A percentile compares a stretch with the other conserved stretches of the same genome.
phyloP scores from a whole-genome alignment of 108 stramenopile species.

The Aureococcus anophagefferens region DNA sequence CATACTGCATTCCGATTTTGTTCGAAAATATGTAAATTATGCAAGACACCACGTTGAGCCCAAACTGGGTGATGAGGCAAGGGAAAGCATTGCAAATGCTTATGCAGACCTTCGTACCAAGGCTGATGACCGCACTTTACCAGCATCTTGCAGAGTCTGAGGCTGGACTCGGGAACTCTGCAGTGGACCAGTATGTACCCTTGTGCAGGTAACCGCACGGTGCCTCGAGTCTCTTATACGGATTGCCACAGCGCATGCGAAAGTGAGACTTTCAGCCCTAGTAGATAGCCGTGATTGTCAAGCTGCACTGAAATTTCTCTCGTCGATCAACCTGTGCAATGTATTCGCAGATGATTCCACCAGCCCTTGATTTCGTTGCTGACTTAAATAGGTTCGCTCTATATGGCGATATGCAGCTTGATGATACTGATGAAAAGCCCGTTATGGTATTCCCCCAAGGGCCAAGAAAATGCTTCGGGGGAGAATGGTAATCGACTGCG shows the following conservation, averaged over 20 bases:
- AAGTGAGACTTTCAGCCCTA: constrained; percentile 42
- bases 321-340: constrained; percentile 49
- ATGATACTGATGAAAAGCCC: not conserved
- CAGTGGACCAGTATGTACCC: too few relatives aligned
- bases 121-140: constrained; percentile 73
- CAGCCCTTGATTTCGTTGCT: constrained; percentile 66
- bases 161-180: too few relatives aligned
- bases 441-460: not conserved
- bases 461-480: not conserved
- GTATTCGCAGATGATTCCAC: constrained; percentile 57
- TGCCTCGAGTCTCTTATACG: constrained; percentile 97
- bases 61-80: constrained; percentile 75
- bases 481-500: too few relatives aligned
- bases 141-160: too few relatives aligned
- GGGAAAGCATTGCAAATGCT: constrained; percentile 82
- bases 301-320: constrained; percentile 2
- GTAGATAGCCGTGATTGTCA: constrained; percentile 11
- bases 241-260: constrained; percentile 90
- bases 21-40: constrained; percentile 93
- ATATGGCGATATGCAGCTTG: constrained; percentile 23
- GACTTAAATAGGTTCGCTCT: constrained; percentile 75
- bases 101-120: constrained; percentile 91
- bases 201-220: constrained; percentile 78
- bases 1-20: constrained; percentile 79
- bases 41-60: constrained; percentile 84